Evolutionary conservation across 805 yeast species (phyloP).

Genomic region (Barnettozyma sp.): DNA sequence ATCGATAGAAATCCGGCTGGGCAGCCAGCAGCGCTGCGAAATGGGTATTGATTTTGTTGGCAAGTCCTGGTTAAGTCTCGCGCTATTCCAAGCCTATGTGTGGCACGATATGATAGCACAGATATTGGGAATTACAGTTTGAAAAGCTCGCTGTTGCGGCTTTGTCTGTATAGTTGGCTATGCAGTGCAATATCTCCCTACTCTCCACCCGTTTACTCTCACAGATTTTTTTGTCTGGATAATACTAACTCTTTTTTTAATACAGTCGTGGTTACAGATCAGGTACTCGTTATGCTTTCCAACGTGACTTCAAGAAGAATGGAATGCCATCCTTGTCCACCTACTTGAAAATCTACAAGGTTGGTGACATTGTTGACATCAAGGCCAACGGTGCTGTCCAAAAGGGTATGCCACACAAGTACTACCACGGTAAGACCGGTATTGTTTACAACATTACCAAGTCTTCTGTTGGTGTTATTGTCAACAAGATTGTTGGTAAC

Average conservation of each 20-base stretch:
- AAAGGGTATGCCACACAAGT: constrained; percentile 99
- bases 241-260: constrained; percentile 15
- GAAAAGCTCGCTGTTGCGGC: no score
- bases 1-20: no score
- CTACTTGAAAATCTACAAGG: constrained; percentile 96
- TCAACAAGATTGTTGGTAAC: constrained; percentile 98
- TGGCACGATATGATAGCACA: no score
- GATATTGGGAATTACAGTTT: no score
- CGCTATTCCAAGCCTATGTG: no score
- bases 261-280: constrained; percentile 97
- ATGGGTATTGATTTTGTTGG: no score
- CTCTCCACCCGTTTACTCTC: background rate
- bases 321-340: constrained; percentile 92
- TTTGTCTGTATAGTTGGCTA: no score
- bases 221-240: no score
- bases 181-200: no score
- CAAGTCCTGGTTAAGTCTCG: no score
- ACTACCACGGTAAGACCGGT: constrained; percentile 99
- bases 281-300: constrained; percentile 99
- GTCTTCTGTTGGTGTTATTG: constrained; percentile 95
- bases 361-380: constrained; percentile 99
- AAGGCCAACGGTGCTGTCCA: constrained; percentile 99
- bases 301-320: constrained; percentile 96
- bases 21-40: no score
- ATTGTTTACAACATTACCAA: constrained; percentile 98